Conservation (phyloP, 208 protist genomes). For the Acanthamoeba triangularis region DNA sequence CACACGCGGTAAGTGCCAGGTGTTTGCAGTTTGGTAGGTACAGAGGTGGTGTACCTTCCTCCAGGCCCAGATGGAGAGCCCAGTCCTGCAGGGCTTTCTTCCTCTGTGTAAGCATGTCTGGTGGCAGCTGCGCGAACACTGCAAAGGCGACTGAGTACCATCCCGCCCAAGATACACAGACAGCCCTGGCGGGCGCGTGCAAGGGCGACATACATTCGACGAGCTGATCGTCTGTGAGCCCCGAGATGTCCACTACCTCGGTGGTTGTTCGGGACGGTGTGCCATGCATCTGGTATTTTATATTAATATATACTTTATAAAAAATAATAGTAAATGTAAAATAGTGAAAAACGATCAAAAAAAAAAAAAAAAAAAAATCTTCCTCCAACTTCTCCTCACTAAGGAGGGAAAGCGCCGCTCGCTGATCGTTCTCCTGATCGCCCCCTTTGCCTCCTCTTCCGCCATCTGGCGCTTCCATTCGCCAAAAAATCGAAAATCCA, state of each 20-base stretch:
- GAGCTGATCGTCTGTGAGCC: conserved; percentile 37
- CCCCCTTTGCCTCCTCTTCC: not conserved
- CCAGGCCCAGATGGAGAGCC: conserved; percentile 32
- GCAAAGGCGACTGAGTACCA: not conserved
- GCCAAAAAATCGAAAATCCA: not conserved
- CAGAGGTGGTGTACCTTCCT: not conserved
- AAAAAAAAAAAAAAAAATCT: not conserved
- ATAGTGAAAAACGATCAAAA: not conserved
- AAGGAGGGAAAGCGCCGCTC: not conserved
- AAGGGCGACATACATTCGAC: not conserved
- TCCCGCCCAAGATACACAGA: not conserved
- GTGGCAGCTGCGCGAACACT: conserved; percentile 58
- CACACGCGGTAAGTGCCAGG: not conserved
- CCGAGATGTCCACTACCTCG: conserved; percentile 32
- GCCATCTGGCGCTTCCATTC: conserved; percentile 6
- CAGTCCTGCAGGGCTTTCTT: conserved; percentile 44
- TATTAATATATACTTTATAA: not conserved
- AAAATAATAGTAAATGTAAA: not conserved
- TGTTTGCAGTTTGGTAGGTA: no score
- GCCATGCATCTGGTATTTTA: not conserved
- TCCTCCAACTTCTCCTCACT: conserved; percentile 60
- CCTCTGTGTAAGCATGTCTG: conserved; percentile 4
- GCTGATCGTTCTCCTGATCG: not conserved
- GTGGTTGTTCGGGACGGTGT: not conserved
- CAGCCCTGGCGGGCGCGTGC: not conserved